Evolutionary conservation across 306 rosid species (phyloP).

Genomic region (Lathyrus sativus): DNA sequence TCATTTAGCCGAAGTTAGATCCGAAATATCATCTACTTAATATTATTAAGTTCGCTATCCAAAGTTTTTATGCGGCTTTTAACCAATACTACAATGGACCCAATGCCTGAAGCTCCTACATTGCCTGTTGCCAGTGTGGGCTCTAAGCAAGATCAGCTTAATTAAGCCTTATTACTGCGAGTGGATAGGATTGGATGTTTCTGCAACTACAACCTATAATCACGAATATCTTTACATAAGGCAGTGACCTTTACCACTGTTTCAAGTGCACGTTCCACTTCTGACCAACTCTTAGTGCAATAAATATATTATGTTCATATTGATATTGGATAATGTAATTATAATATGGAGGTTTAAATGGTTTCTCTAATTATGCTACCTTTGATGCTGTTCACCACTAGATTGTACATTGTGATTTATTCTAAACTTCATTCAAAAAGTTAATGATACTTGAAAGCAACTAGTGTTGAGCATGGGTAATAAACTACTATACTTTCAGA

Average conservation of each 20-base stretch:
- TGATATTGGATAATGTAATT: conserved; percentile 14
- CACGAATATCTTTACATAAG: not conserved
- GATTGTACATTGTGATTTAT: conserved; percentile 13
- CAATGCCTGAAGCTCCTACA: not conserved
- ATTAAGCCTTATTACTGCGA: not conserved
- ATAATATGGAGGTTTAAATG: not conserved
- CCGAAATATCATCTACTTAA: not conserved
- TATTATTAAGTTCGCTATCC: not conserved
- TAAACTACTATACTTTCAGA: conserved; percentile 3
- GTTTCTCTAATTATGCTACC: not conserved
- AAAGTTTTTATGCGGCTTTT: conserved; percentile 19
- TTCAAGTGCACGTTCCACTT: conserved; percentile 6
- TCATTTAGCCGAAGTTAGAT: conserved; percentile 17
- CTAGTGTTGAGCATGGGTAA: conserved; percentile 7
- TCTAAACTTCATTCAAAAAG: not conserved
- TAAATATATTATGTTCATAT: conserved; percentile 1
- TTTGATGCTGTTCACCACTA: conserved; percentile 7
- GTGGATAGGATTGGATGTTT: not conserved
- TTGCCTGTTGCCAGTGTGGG: conserved; percentile 3
- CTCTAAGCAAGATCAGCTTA: not conserved
- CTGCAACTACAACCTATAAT: conserved; percentile 10
- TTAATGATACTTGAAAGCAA: conserved; percentile 8
- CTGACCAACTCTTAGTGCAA: not conserved
- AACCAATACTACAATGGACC: not conserved
- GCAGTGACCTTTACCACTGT: conserved; percentile 2